These are phyloP conservation scores for Polygonum maritimum DNA, from an alignment of 148 eudicot species.

Conservation along the genomic window DNA sequence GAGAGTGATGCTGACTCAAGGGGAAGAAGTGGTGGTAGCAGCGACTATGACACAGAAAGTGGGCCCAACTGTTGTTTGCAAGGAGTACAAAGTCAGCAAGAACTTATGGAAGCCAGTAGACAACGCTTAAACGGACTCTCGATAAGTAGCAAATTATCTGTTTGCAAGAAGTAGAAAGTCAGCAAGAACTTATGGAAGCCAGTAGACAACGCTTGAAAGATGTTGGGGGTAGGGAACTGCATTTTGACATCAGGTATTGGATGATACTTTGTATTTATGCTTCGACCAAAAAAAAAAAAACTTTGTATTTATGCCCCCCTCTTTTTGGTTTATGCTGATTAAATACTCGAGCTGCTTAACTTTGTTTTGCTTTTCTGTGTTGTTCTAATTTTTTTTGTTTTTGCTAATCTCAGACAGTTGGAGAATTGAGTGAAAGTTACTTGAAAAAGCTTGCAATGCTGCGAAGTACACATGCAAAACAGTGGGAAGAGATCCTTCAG, in stretches of 20 bases:
- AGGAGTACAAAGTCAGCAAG: slow-evolving; percentile 32
- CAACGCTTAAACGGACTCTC: slow-evolving; percentile 42
- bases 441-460: slow-evolving; percentile 41
- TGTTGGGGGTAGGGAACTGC: background rate
- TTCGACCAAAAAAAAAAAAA: too few species aligned
- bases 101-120: slow-evolving; percentile 21
- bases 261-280: too few species aligned
- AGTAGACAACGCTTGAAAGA: slow-evolving; percentile 34
- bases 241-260: background rate
- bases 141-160: slow-evolving; percentile 25
- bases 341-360: background rate
- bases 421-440: slow-evolving; percentile 58
- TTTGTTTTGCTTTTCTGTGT: background rate
- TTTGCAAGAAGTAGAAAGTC: slow-evolving; percentile 26
- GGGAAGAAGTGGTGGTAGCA: slow-evolving; percentile 69
- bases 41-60: slow-evolving; percentile 44
- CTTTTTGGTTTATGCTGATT: background rate
- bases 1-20: slow-evolving; percentile 78
- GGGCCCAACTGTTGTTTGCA: slow-evolving; percentile 20
- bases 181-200: slow-evolving; percentile 28
- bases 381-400: background rate
- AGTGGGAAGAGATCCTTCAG: slow-evolving; percentile 82
- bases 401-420: slow-evolving; percentile 34
- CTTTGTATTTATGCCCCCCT: too few species aligned
- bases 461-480: slow-evolving; percentile 56